These are phyloP conservation scores for Leishmania tarentolae DNA, from an alignment of 208 protist species.

Conservation along the genomic window DNA sequence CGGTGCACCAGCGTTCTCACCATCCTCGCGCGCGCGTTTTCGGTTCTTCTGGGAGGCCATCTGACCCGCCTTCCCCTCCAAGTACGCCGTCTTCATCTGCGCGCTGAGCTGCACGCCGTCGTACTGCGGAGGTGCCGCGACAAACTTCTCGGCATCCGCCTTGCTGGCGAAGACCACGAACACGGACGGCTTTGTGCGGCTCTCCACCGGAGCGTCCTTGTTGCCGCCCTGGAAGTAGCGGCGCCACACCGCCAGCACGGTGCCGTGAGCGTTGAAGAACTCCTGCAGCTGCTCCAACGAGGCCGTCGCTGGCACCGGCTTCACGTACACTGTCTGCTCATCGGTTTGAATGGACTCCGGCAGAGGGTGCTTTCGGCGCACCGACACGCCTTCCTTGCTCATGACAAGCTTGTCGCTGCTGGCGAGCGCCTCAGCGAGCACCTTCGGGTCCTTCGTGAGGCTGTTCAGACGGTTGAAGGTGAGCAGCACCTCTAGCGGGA, in stretches of 20 bases:
- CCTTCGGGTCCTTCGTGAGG: conserved; percentile 70
- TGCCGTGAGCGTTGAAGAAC: conserved; percentile 80
- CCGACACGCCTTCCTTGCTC: conserved; percentile 54
- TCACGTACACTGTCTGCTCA: conserved; percentile 86
- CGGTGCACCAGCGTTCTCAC: not conserved
- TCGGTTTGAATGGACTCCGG: conserved; percentile 89
- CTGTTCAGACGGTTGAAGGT: conserved; percentile 89
- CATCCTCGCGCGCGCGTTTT: conserved; percentile 24
- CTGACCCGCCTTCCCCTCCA: conserved; percentile 75
- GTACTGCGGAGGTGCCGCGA: conserved; percentile 55
- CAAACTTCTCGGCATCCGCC: conserved; percentile 74
- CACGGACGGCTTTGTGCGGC: conserved; percentile 77
- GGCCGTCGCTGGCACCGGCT: conserved; percentile 72
- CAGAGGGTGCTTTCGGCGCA: conserved; percentile 80
- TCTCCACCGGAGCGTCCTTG: conserved; percentile 61
- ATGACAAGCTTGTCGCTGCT: conserved; percentile 71
- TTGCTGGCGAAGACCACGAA: conserved; percentile 83
- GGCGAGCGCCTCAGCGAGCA: conserved; percentile 64
- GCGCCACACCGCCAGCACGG: conserved; percentile 84
- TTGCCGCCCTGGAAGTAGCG: conserved; percentile 74
- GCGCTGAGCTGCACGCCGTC: conserved; percentile 71
- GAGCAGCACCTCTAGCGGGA: conserved; percentile 74
- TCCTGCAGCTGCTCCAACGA: conserved; percentile 76
- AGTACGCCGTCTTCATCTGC: conserved; percentile 83
- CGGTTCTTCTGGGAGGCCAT: conserved; percentile 55